Base-by-base conservation (phyloP, 2,329 filamentous ascomycete species). In the Botrytis deweyae region DNA sequence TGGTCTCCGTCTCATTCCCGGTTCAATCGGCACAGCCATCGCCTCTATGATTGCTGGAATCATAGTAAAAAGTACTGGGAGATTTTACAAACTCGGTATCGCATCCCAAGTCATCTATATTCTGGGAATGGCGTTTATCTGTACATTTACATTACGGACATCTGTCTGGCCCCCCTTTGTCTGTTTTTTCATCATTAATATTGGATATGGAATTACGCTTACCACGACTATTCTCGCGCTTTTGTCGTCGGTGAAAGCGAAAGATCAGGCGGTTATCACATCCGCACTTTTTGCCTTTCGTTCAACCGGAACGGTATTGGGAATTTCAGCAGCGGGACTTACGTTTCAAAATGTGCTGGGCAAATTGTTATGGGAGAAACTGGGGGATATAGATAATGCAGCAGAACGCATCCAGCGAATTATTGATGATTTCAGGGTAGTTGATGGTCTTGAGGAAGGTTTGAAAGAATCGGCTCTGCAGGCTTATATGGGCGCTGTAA, bases 201-300 rank as follows among this genome's bases (percentile, higher is more conserved):
- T 89, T 77, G 84, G 85, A n/a, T 88, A 86, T 76, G 86, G 87
- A 8, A 85, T 87, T 78, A 91, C 89, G 18, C 88, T 93, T 61
- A 93, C 91, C 0, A 91, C 90, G 0, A 90, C 90, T 0, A 86
- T 94, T 36, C 89, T 93, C 61, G 91, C 87, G 1, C 83, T 94
- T 64, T 87, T 94, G 75, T 88, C 92, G 44, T 93, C 93, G 78
- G 88, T 91, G 0, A 83, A 87, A 0, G 84, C 85, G 9, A 85
- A 89, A 67, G 91, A 95, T 76, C 90, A 92, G 74, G 92, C 93
- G 2, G 87, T 94, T 1, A 91, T 90, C 4, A 91, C 92, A 33
- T 92, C 92, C 16, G 93, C 91, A 80, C 92, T 89, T 25, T 95
- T 94, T 81, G 87, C 94, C 29, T 94, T 95, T 84, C 89, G 92